phyloP scores from a whole-genome alignment of 805 yeast genomes.

The Lipomyces chichibuensis region DNA sequence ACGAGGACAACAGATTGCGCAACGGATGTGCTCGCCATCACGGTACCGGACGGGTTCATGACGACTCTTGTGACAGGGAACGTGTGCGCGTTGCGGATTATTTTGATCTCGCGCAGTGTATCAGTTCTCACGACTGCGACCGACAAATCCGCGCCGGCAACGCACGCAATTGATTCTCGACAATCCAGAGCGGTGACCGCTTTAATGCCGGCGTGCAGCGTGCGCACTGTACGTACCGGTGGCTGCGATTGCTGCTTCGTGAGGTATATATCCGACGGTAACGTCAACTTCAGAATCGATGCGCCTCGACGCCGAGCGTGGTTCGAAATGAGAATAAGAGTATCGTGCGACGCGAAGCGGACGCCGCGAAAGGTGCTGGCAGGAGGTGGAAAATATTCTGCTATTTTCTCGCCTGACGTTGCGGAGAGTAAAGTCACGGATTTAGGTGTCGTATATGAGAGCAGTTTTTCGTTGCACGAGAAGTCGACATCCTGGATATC shows the following conservation, averaged over 20 bases:
- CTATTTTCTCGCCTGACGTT: slow-evolving; percentile 48
- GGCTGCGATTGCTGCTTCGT: slow-evolving; percentile 22
- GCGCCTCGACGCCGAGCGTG: slow-evolving; percentile 30
- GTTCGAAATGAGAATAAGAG: slow-evolving; percentile 22
- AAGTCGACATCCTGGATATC: slow-evolving; percentile 65
- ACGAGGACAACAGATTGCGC: slow-evolving; percentile 71
- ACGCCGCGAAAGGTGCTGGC: slow-evolving; percentile 27
- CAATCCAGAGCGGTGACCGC: slow-evolving; percentile 54
- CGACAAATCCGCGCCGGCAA: slow-evolving; percentile 70
- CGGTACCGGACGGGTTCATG: slow-evolving; percentile 68
- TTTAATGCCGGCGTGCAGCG: slow-evolving; percentile 34
- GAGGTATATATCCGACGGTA: slow-evolving; percentile 23
- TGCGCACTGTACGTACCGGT: slow-evolving; percentile 21
- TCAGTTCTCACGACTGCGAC: slow-evolving; percentile 58
- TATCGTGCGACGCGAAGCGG: slow-evolving; percentile 19
- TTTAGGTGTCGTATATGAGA: slow-evolving; percentile 64
- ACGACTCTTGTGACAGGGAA: slow-evolving; percentile 77
- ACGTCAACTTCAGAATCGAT: slow-evolving; percentile 17
- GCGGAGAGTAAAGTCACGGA: slow-evolving; percentile 58
- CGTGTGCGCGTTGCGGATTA: slow-evolving; percentile 64
- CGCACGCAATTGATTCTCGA: slow-evolving; percentile 54
- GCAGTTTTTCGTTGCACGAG: slow-evolving; percentile 65
- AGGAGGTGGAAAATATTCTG: slow-evolving; percentile 27
- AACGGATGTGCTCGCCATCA: slow-evolving; percentile 74
- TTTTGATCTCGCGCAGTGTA: slow-evolving; percentile 56